phyloP scores from a whole-genome alignment of 2,329 filamentous ascomycete genomes.

The Apiospora arundinis region DNA sequence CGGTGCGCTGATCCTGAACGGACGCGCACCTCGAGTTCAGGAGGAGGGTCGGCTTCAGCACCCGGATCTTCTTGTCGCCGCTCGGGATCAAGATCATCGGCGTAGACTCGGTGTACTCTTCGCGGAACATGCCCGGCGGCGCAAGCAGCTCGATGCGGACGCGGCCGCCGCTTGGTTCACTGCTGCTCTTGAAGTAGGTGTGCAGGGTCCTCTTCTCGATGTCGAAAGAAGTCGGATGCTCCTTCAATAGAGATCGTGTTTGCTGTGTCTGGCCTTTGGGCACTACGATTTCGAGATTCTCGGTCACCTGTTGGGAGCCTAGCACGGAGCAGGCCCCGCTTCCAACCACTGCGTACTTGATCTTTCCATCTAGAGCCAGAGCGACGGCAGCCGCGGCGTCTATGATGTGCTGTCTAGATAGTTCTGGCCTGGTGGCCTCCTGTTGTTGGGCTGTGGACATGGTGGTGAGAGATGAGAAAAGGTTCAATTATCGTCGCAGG shows the following conservation, averaged over 20 bases:
- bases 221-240: not conserved
- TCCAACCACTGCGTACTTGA: conserved; percentile 20
- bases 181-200: conserved; percentile 15
- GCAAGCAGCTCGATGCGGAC: conserved; percentile 22
- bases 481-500: too few species aligned
- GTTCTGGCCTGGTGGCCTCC: not conserved
- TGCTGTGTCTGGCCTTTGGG: conserved; percentile 13
- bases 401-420: not conserved
- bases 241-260: conserved; percentile 16
- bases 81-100: not conserved
- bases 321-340: conserved; percentile 22
- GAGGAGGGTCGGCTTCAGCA: conserved; percentile 20
- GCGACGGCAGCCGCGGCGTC: not conserved
- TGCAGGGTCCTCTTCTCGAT: conserved; percentile 18
- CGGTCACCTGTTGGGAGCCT: conserved; percentile 11
- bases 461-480: not conserved
- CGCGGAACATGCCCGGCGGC: conserved; percentile 20
- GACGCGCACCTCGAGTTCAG: conserved; percentile 22
- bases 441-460: not conserved
- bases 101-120: conserved; percentile 17
- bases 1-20: not conserved
- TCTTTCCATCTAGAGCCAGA: conserved; percentile 11
- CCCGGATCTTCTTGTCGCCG: not conserved
- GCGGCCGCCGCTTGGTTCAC: not conserved
- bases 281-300: conserved; percentile 22